phyloP scores from a whole-genome alignment of 2,329 filamentous ascomycete genomes.

The Ceratocystis alfenasii region DNA sequence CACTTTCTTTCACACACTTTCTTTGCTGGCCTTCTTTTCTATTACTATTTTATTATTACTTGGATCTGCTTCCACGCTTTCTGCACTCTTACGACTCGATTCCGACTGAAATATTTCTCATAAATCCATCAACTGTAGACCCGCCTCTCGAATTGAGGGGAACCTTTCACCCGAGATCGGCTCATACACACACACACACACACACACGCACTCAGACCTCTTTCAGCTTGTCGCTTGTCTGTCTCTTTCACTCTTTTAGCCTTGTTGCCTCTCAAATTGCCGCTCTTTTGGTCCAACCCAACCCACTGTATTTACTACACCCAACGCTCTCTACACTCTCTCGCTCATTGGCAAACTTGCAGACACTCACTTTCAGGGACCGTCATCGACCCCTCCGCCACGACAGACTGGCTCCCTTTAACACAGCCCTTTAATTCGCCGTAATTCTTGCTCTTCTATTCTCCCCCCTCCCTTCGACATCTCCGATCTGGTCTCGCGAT shows the following conservation, averaged over 20 bases:
- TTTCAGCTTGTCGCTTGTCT: neutral
- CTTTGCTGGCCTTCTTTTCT: conserved; percentile 28
- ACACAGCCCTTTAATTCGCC: conserved; percentile 17
- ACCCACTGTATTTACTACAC: neutral
- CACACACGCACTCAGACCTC: conserved; percentile 22
- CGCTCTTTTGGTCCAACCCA: neutral
- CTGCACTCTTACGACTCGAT: conserved; percentile 19
- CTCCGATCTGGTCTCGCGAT: conserved; percentile 22
- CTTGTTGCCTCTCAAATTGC: neutral
- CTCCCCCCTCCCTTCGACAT: conserved; percentile 10
- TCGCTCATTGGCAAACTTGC: neutral
- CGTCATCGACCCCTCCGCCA: neutral
- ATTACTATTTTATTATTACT: conserved; percentile 22
- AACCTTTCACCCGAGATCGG: neutral
- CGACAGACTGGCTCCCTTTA: conserved; percentile 1
- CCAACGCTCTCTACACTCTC: conserved; percentile 2
- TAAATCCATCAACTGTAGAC: conserved; percentile 18
- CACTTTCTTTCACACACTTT: conserved; percentile 18
- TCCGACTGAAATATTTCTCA: conserved; percentile 17
- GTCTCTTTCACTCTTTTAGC: neutral
- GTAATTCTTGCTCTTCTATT: neutral
- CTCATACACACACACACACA: neutral
- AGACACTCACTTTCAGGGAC: neutral
- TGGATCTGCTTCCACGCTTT: conserved; percentile 5
- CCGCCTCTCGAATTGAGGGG: neutral